Conservation (phyloP, 148 eudicot genomes). For the Agrostemma githago region DNA sequence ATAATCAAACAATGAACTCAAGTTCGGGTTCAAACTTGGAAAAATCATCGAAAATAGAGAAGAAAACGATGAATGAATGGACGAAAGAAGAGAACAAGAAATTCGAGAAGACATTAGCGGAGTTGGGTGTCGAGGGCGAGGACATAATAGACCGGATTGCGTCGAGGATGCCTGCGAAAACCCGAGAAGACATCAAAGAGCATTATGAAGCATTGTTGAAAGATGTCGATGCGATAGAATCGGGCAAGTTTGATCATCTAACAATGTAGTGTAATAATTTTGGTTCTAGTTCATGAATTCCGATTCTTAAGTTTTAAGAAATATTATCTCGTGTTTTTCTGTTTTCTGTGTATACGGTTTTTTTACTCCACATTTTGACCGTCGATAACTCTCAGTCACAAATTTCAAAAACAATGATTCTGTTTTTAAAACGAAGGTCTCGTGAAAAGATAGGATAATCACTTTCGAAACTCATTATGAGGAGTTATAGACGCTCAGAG, state of each 20-base stretch:
- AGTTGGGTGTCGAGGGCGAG: not conserved
- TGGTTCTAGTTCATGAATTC: not conserved
- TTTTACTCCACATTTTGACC: too few species aligned
- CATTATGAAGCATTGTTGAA: slow-evolving; percentile 12
- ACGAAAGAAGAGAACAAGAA: slow-evolving; percentile 16
- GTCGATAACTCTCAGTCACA: too few species aligned
- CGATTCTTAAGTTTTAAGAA: too few species aligned
- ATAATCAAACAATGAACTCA: not conserved
- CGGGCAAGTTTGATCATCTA: slow-evolving; percentile 16
- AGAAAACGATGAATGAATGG: not conserved
- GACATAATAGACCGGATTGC: slow-evolving; percentile 5
- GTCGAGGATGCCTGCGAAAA: slow-evolving; percentile 11
- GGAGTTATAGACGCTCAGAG: too few species aligned
- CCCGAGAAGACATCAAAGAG: slow-evolving; percentile 12
- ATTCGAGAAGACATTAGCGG: slow-evolving; percentile 14
- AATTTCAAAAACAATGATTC: too few species aligned
- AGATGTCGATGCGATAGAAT: slow-evolving; percentile 12
- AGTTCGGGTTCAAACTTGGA: slow-evolving; percentile 4
- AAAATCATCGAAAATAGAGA: not conserved
- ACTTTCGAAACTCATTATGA: too few species aligned
- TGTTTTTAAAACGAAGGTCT: too few species aligned
- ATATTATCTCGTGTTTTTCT: too few species aligned
- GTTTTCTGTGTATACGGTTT: too few species aligned
- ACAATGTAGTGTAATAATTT: not conserved
- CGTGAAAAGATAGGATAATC: too few species aligned